Percentiles rank a stretch among this genome's conserved stretches.
These are phyloP conservation scores for Acacia pycnantha DNA, from an alignment of 331 rosid genomes.

Conservation along the genomic window DNA sequence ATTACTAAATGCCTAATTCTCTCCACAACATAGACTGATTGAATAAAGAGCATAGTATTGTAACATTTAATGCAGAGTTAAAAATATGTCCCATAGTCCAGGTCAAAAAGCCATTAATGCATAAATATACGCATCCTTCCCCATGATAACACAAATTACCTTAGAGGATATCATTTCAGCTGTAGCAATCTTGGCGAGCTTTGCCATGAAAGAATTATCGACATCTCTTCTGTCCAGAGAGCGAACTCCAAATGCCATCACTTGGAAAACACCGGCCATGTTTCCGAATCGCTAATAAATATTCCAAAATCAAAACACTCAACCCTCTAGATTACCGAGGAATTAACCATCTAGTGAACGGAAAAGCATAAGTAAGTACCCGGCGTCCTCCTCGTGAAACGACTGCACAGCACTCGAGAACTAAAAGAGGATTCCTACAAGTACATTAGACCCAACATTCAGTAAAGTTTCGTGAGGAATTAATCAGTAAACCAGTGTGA, in stretches of 20 bases:
- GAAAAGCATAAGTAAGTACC: constrained; percentile 38
- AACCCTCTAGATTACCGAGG: not conserved
- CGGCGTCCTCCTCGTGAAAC: constrained; percentile 94
- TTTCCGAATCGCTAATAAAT: constrained; percentile 83
- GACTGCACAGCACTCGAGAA: constrained; percentile 83
- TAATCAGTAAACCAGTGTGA: not conserved
- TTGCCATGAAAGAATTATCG: constrained; percentile 74
- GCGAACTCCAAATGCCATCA: constrained; percentile 86
- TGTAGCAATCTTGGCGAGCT: constrained; percentile 92
- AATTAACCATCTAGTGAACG: not conserved
- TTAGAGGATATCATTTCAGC: constrained; percentile 87
- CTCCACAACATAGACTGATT: not conserved
- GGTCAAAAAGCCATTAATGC: not conserved
- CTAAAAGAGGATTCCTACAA: constrained; percentile 73
- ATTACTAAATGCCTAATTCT: not conserved
- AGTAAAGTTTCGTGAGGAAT: not conserved
- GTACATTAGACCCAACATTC: not conserved
- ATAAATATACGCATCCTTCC: not conserved
- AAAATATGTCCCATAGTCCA: not conserved
- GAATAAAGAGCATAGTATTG: not conserved
- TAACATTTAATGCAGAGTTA: constrained; percentile 17
- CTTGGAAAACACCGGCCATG: constrained; percentile 92
- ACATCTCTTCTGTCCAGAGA: constrained; percentile 65
- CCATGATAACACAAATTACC: constrained; percentile 44
- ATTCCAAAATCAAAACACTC: not conserved